phyloP scores from a whole-genome alignment of 106 monocot species.

The Apostasia shenzhenica region DNA sequence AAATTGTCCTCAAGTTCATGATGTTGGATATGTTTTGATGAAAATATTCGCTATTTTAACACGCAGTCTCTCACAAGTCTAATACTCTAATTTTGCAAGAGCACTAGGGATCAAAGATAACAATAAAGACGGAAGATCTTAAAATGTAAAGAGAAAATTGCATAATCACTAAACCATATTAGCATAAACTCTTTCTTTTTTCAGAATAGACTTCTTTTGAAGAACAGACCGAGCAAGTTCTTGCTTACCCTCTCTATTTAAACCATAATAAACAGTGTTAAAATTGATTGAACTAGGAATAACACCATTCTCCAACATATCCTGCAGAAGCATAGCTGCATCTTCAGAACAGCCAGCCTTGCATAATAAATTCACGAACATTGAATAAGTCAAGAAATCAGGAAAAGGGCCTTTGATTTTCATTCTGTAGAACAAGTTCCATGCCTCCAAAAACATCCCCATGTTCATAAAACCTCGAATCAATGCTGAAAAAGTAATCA shows the following conservation, averaged over 20 bases:
- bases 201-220: slow-evolving; percentile 53
- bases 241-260: slow-evolving; percentile 82
- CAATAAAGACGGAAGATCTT: slow-evolving; percentile 4
- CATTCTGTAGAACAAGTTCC: slow-evolving; percentile 50
- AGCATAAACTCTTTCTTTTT: slow-evolving; percentile 38
- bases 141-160: not conserved
- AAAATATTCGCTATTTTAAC: no score
- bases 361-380: slow-evolving; percentile 77
- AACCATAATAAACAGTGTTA: slow-evolving; percentile 54
- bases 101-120: not conserved
- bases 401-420: slow-evolving; percentile 53
- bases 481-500: slow-evolving; percentile 80
- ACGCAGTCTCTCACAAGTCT: no score
- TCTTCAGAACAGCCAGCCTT: slow-evolving; percentile 62
- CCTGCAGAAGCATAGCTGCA: slow-evolving; percentile 48
- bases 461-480: slow-evolving; percentile 66
- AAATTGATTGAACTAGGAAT: slow-evolving; percentile 77
- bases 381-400: slow-evolving; percentile 80
- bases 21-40: no score
- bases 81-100: no score
- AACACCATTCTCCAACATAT: slow-evolving; percentile 56
- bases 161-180: slow-evolving; percentile 14
- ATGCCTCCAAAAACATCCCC: slow-evolving; percentile 70
- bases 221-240: slow-evolving; percentile 59
- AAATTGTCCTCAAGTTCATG: no score